A percentile compares a stretch with the other conserved stretches of the same genome.
These are phyloP conservation scores for Zarea fungicola DNA, from an alignment of 2,329 filamentous ascomycete species.

Conservation along the genomic window DNA sequence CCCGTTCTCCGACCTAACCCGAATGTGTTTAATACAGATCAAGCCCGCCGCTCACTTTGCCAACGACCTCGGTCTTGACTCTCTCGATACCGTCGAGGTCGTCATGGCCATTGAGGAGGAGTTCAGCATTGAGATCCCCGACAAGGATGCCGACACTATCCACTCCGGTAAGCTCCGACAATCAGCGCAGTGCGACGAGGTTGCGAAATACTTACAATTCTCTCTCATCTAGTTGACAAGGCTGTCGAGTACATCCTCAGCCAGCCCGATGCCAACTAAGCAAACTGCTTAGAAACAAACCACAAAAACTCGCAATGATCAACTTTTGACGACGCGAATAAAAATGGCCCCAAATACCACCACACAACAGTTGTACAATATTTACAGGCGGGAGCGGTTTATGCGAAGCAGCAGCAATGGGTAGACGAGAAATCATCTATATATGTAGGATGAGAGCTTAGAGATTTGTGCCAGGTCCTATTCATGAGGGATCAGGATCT, in stretches of 20 bases:
- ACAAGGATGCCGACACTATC: slow-evolving; percentile 92
- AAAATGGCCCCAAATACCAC: slow-evolving; percentile 1
- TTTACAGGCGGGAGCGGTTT: slow-evolving; percentile 71
- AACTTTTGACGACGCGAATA: background rate
- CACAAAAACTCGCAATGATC: background rate
- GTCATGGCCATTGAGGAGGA: slow-evolving; percentile 99
- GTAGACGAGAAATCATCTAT: slow-evolving; percentile 39
- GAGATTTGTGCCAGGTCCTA: background rate
- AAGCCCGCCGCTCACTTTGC: slow-evolving; percentile 81
- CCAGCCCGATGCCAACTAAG: slow-evolving; percentile 81
- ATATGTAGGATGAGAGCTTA: background rate
- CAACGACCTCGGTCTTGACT: slow-evolving; percentile 95
- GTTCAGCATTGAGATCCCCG: slow-evolving; percentile 91
- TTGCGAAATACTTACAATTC: slow-evolving; percentile 10
- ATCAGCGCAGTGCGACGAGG: background rate
- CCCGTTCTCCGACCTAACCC: slow-evolving; percentile 13
- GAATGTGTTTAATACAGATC: slow-evolving; percentile 54
- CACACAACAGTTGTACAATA: slow-evolving; percentile 29
- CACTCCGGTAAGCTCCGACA: slow-evolving; percentile 68
- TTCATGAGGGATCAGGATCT: background rate
- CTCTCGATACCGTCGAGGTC: slow-evolving; percentile 96
- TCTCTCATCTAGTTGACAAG: slow-evolving; percentile 66
- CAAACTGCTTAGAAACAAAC: background rate
- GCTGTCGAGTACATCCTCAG: slow-evolving; percentile 89
- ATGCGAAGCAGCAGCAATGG: slow-evolving; percentile 72